phyloP scores from a whole-genome alignment of 179 eudicot species.

The Vitellaria paradoxa region DNA sequence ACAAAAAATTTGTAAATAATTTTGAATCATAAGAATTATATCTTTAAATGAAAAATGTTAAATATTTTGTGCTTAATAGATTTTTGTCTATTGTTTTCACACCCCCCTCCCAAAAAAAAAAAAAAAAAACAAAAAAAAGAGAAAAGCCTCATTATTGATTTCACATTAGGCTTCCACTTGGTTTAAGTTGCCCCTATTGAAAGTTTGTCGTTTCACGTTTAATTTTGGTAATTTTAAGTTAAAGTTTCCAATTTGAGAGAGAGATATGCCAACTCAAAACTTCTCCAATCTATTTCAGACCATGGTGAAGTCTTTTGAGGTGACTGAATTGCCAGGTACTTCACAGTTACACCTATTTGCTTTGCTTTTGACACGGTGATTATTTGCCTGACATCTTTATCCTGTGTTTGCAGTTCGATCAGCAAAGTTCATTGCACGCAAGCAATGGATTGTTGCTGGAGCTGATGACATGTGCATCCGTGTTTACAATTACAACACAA shows the following conservation, averaged over 20 bases:
- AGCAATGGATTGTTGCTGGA: constrained; percentile 91
- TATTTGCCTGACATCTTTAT: constrained; percentile 4
- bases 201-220: background rate
- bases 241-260: background rate
- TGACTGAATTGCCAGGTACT: constrained; percentile 69
- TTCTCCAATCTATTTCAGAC: constrained; percentile 36
- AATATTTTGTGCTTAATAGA: no score
- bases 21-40: no score
- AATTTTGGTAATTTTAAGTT: background rate
- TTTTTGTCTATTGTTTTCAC: no score
- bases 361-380: background rate
- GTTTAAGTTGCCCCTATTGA: background rate
- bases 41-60: no score
- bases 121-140: no score
- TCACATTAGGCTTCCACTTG: background rate
- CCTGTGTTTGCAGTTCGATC: constrained; percentile 58
- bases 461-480: constrained; percentile 85
- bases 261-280: constrained; percentile 7
- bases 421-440: constrained; percentile 77
- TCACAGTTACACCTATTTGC: background rate
- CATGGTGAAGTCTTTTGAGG: constrained; percentile 85
- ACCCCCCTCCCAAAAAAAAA: no score
- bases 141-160: no score
- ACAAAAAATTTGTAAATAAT: no score
- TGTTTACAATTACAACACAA: constrained; percentile 85